phyloP scores from a whole-genome alignment of 805 yeast genomes.

The Candida sithepensis region DNA sequence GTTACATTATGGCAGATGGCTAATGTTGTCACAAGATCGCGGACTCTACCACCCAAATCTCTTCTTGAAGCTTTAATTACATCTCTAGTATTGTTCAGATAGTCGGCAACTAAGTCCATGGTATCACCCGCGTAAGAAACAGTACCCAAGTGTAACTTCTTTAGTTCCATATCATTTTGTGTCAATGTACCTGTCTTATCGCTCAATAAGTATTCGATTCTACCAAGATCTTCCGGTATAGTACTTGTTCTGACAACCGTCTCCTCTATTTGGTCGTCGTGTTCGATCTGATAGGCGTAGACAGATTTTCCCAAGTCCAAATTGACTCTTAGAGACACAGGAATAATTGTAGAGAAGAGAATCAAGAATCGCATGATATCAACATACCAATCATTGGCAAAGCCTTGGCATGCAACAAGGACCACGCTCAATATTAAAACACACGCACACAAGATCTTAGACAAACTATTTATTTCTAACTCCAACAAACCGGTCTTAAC shows the following conservation, averaged over 20 bases:
- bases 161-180: slow-evolving; percentile 96
- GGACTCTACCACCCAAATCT: slow-evolving; percentile 71
- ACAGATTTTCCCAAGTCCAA: slow-evolving; percentile 94
- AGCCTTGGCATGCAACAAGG: slow-evolving; percentile 79
- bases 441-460: slow-evolving; percentile 83
- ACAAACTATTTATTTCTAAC: slow-evolving; percentile 80
- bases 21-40: slow-evolving; percentile 75
- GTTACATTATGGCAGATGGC: slow-evolving; percentile 98
- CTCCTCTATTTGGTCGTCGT: slow-evolving; percentile 73
- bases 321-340: slow-evolving; percentile 92
- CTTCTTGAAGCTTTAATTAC: slow-evolving; percentile 42
- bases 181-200: slow-evolving; percentile 98
- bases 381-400: slow-evolving; percentile 74
- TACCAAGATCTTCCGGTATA: slow-evolving; percentile 95
- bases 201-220: slow-evolving; percentile 86
- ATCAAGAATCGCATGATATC: slow-evolving; percentile 89
- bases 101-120: slow-evolving; percentile 80
- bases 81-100: slow-evolving; percentile 40
- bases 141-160: slow-evolving; percentile 86
- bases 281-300: slow-evolving; percentile 92
- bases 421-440: slow-evolving; percentile 76
- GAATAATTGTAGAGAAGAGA: slow-evolving; percentile 90
- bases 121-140: slow-evolving; percentile 92
- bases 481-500: slow-evolving; percentile 89
- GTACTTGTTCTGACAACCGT: slow-evolving; percentile 96